Evolutionary conservation across 2,329 filamentous ascomycete species (phyloP).

Genomic region (Gaeumannomyces sp.): DNA sequence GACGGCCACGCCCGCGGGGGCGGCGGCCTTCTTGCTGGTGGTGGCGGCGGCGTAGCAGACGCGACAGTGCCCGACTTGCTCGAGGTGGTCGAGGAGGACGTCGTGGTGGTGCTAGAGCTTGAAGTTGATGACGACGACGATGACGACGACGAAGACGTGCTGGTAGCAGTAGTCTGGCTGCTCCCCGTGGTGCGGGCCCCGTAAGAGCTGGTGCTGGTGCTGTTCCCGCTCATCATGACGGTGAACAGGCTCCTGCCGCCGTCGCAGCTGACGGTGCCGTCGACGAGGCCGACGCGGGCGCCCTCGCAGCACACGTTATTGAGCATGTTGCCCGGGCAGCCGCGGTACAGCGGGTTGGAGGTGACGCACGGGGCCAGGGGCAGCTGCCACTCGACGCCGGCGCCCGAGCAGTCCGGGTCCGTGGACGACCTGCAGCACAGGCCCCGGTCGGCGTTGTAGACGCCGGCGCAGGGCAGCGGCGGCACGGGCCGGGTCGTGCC

Average conservation of each 20-base stretch:
- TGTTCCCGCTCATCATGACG: slow-evolving; percentile 1
- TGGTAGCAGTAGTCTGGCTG: not conserved
- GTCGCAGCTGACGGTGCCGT: slow-evolving; percentile 22
- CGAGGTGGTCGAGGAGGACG: not conserved
- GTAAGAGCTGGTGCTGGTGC: slow-evolving; percentile 5
- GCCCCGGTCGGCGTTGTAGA: slow-evolving; percentile 7
- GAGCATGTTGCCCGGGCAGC: slow-evolving; percentile 12
- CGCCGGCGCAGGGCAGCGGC: slow-evolving; percentile 8
- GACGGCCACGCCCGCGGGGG: not conserved
- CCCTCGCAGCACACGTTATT: slow-evolving; percentile 9
- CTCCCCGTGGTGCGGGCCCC: not conserved
- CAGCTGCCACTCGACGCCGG: slow-evolving; percentile 9
- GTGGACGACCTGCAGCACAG: slow-evolving; percentile 5
- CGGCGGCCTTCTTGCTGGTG: not conserved
- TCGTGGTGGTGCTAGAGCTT: too few species aligned
- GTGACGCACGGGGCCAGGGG: slow-evolving; percentile 8
- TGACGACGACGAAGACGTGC: not conserved
- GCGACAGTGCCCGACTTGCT: not conserved
- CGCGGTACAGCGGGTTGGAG: slow-evolving; percentile 5
- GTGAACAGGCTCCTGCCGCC: slow-evolving; percentile 8
- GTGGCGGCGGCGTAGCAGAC: too few species aligned
- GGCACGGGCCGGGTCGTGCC: not conserved
- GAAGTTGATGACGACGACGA: not conserved
- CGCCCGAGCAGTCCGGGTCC: slow-evolving; percentile 4
- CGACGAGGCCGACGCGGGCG: slow-evolving; percentile 2